Base-by-base conservation (phyloP, 352 stramenopile species). In the Thalassiosira exigua region DNA sequence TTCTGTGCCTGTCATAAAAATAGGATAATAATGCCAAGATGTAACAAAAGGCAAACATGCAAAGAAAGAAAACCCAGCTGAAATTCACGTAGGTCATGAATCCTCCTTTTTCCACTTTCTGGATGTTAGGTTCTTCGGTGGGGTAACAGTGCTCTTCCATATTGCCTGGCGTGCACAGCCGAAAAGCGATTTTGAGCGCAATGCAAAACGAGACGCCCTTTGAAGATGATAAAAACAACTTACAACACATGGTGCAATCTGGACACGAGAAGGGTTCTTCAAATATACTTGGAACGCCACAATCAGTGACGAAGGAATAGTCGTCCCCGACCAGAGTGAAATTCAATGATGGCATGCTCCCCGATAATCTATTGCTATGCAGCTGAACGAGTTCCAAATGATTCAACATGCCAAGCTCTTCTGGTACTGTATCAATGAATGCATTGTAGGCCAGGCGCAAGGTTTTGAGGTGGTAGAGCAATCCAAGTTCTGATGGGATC, bases 371-470 rank as follows among this genome's bases (percentile, higher is more conserved):
- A 69, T 76, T 77, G 12, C 69, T 41, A 32, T 78, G 69, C 9
- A 78, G 53, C 24, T 78, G 69, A 52, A 78, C 14, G 17, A 78
- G 46, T 21, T 65, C 39, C 9, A 78, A 36, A 41, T 70, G 19
- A 14, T 69, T 4, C 17, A 62, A 27, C 2, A 41, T 2, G 19
- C 19, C 48, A 33, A 78, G 27, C 17, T 30, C 21, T 24, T 44
- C 19, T 30, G 87, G 87, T 33, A 69, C 32, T 21, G 17, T 29
- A 1, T 46, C 57, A 14, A 62, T 57, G 19, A 78, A 65, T 17
- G 48, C 3, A 33, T 78, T 78, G 57, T 64, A 70, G 39, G 44
- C 65, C 17, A 78, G 33, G 12, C 69, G 48, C 1, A 79, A 33
- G 7, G n/a, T 22, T 17, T 11, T 69, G 26, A 76, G 68, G 41